These are phyloP conservation scores for Aspergillus floridensis DNA, from an alignment of 2,329 filamentous ascomycete genomes.

Conservation along the genomic window DNA sequence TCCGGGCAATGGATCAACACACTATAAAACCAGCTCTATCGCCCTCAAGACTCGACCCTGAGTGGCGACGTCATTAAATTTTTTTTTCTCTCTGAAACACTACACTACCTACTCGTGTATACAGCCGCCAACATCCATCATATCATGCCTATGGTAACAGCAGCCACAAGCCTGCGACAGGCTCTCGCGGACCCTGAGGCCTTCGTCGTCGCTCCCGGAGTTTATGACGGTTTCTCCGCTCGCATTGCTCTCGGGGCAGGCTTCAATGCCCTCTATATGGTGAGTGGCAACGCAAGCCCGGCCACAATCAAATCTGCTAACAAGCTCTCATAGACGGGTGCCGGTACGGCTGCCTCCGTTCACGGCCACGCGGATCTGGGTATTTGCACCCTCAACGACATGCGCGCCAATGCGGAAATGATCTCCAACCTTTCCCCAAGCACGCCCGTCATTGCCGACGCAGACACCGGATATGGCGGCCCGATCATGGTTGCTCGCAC, in stretches of 20 bases:
- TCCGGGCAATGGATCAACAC: background rate
- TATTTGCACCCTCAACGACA: conserved; percentile 52
- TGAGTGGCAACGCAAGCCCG: conserved; percentile 20
- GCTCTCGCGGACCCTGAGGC: conserved; percentile 32
- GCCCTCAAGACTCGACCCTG: background rate
- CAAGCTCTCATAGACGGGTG: conserved; percentile 44
- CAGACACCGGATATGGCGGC: conserved; percentile 56
- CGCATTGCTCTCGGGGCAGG: conserved; percentile 49
- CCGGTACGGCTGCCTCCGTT: conserved; percentile 50
- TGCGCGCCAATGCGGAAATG: conserved; percentile 55
- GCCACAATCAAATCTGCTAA: background rate
- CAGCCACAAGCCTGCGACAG: conserved; percentile 34
- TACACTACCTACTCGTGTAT: background rate
- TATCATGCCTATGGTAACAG: conserved; percentile 27
- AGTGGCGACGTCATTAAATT: background rate
- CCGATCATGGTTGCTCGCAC: conserved; percentile 51
- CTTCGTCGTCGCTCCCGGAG: conserved; percentile 48
- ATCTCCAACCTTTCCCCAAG: conserved; percentile 51
- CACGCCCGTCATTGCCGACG: conserved; percentile 53
- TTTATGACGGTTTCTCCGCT: conserved; percentile 53
- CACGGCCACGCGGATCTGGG: conserved; percentile 52
- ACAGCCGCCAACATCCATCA: conserved; percentile 14
- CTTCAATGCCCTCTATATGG: conserved; percentile 54
- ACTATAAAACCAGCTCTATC: background rate
- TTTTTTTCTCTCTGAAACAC: background rate